Conservation (phyloP, 1,139 yeast genomes). For the Suhomyces chickasaworum region DNA sequence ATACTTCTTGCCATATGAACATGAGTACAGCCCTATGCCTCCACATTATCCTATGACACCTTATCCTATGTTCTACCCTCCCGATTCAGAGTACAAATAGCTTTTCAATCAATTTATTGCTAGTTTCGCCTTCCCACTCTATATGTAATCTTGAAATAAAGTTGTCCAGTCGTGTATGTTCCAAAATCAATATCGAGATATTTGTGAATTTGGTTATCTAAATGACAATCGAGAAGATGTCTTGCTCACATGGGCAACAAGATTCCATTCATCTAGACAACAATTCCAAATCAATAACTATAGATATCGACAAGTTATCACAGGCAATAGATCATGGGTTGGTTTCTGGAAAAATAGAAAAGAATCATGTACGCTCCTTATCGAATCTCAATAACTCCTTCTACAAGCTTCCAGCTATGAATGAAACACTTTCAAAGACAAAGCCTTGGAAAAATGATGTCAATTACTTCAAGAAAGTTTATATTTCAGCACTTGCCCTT, state of each 20-base stretch:
- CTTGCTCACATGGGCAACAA: conserved; percentile 2
- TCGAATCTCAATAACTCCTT: conserved; percentile 7
- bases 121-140: background rate
- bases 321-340: conserved; percentile 9
- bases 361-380: background rate
- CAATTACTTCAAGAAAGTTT: conserved; percentile 64
- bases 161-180: background rate
- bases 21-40: conserved; percentile 9
- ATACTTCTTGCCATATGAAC: conserved; percentile 15
- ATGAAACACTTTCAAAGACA: conserved; percentile 16
- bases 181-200: background rate
- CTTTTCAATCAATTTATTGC: background rate
- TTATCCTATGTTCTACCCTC: conserved; percentile 14
- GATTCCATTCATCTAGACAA: background rate
- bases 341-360: background rate
- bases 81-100: conserved; percentile 8
- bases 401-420: conserved; percentile 16
- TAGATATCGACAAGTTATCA: conserved; percentile 13
- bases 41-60: conserved; percentile 12
- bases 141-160: background rate
- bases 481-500: conserved; percentile 74
- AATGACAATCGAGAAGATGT: background rate
- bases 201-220: background rate
- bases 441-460: conserved; percentile 51
- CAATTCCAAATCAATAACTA: conserved; percentile 1